Conservation (phyloP, 495 filamentous ascomycete species). For the Talaromyces nanjingensis region DNA sequence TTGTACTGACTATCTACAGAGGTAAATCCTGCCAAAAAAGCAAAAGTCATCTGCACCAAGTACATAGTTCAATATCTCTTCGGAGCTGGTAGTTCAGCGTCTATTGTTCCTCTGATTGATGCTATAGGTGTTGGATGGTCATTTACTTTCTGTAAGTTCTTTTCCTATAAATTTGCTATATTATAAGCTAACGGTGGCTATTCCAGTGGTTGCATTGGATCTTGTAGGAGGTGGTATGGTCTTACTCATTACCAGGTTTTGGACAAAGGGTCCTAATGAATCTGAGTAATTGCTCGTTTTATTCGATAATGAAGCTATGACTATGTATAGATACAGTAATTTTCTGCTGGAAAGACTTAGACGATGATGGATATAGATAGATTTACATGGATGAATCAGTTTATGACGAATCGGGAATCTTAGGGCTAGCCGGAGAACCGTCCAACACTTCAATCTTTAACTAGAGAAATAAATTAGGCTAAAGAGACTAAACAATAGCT, state of each 20-base stretch:
- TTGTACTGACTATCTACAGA: conserved; percentile 15
- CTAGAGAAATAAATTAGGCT: background rate
- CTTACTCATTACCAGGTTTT: background rate
- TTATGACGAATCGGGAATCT: background rate
- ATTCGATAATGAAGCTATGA: background rate
- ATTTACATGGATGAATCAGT: background rate
- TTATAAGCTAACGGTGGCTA: background rate
- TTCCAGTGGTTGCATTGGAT: background rate
- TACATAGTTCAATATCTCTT: conserved; percentile 68
- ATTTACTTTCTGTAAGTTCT: conserved; percentile 33
- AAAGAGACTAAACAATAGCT: background rate
- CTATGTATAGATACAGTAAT: background rate
- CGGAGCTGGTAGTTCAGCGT: conserved; percentile 55
- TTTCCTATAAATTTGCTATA: no score
- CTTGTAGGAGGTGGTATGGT: background rate
- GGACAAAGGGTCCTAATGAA: background rate
- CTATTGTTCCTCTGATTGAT: conserved; percentile 57
- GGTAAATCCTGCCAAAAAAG: conserved; percentile 38
- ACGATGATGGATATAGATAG: background rate
- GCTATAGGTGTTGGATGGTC: conserved; percentile 61
- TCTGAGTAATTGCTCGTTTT: background rate
- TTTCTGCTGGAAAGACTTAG: background rate
- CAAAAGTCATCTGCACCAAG: conserved; percentile 67
- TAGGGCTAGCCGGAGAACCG: background rate
- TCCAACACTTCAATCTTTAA: background rate